phyloP scores from a whole-genome alignment of 306 rosid genomes.

The Pyrus bretschneideri region DNA sequence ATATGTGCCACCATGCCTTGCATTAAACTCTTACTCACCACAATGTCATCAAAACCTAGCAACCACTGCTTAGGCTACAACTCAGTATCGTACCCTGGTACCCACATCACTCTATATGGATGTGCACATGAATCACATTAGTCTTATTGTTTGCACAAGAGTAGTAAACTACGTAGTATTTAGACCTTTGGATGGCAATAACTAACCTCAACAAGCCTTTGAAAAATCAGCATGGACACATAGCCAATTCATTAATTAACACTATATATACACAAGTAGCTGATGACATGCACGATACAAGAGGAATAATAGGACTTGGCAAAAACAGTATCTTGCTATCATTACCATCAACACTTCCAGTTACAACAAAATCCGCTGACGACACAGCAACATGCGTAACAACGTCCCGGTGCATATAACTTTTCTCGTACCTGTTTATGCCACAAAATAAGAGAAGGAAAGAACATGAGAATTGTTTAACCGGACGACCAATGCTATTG shows the following conservation, averaged over 20 bases:
- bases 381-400: slow-evolving; percentile 95
- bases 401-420: slow-evolving; percentile 96
- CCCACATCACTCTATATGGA: not conserved
- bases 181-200: not conserved
- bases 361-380: slow-evolving; percentile 72
- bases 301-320: not conserved
- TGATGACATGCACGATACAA: not conserved
- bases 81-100: not conserved
- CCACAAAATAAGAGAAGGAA: not conserved
- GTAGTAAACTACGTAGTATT: not conserved
- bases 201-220: not conserved
- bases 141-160: not conserved
- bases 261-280: not conserved
- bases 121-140: not conserved
- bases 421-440: slow-evolving; percentile 83
- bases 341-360: slow-evolving; percentile 95
- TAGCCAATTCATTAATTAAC: not conserved
- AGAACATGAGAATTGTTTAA: not conserved
- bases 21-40: not conserved
- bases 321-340: not conserved
- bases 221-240: not conserved
- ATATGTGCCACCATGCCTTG: not conserved
- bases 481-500: not conserved
- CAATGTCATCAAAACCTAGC: not conserved
- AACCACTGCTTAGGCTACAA: not conserved